Evolutionary conservation across 305 asterid genomes (phyloP).

Genomic region (Fraxinus xanthoxyloides): DNA sequence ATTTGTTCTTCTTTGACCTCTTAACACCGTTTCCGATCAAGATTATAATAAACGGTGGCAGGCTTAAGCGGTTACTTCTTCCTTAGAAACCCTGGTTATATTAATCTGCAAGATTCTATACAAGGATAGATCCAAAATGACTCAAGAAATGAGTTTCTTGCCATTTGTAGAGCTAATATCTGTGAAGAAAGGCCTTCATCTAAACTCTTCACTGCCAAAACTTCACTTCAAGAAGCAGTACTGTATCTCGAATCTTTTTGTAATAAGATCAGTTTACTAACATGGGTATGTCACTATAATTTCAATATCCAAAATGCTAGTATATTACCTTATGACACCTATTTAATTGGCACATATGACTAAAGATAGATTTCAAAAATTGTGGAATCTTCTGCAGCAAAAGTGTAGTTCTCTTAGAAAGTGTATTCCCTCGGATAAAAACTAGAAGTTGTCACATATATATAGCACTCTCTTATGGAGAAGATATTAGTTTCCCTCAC

Average conservation of each 20-base stretch:
- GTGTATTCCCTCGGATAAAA: background rate
- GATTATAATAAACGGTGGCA: background rate
- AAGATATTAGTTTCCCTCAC: background rate
- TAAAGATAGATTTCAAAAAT: background rate
- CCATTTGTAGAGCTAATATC: background rate
- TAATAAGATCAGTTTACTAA: background rate
- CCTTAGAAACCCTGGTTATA: background rate
- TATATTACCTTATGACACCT: background rate
- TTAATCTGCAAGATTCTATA: background rate
- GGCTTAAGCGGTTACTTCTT: background rate
- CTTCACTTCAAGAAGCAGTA: background rate
- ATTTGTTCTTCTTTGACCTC: background rate
- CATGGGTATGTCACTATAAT: background rate
- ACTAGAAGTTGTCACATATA: background rate
- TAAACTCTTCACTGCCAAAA: background rate
- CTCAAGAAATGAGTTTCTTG: background rate
- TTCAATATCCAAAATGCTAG: background rate
- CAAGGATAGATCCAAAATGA: background rate
- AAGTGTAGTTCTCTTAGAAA: background rate
- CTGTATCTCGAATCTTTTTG: background rate
- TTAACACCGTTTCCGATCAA: background rate
- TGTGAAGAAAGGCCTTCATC: background rate
- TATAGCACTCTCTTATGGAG: background rate
- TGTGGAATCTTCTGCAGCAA: background rate
- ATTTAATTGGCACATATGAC: background rate